These are phyloP conservation scores for Arthrinium phaeospermum DNA, from an alignment of 2,329 filamentous ascomycete genomes.

Conservation along the genomic window DNA sequence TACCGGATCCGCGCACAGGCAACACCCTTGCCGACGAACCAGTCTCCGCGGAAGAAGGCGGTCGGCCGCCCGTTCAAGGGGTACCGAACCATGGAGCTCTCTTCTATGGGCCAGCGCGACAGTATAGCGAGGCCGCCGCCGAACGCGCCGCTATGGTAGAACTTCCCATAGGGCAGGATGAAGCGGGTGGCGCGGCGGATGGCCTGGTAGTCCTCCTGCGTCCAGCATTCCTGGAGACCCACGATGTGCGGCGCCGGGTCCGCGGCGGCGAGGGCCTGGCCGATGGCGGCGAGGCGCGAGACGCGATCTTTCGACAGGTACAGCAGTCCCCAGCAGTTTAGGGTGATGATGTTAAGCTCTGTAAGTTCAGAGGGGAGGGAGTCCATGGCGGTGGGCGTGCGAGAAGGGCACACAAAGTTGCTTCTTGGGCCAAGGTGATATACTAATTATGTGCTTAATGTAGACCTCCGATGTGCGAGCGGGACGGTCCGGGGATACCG, in stretches of 20 bases:
- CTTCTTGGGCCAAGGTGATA: background rate
- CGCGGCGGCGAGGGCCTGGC: constrained; percentile 73
- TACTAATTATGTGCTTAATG: background rate
- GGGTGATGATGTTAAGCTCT: constrained; percentile 79
- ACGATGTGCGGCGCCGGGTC: constrained; percentile 80
- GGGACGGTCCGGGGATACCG: background rate
- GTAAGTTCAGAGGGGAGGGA: constrained; percentile 61
- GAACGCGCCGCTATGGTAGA: constrained; percentile 89
- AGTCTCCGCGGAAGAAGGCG: constrained; percentile 93
- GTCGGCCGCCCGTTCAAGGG: constrained; percentile 92
- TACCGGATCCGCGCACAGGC: constrained; percentile 81
- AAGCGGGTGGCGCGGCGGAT: constrained; percentile 76
- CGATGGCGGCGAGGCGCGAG: constrained; percentile 83
- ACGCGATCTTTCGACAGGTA: constrained; percentile 79
- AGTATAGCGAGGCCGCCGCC: constrained; percentile 89
- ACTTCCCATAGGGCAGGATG: constrained; percentile 88
- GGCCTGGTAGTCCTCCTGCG: constrained; percentile 78
- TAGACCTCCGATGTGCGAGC: background rate
- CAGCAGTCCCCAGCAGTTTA: constrained; percentile 98
- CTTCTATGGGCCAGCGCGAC: constrained; percentile 89
- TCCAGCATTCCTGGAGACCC: constrained; percentile 95
- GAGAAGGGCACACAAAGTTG: too few species aligned
- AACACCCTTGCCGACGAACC: constrained; percentile 95
- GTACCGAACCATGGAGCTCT: constrained; percentile 85
- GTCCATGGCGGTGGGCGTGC: constrained; percentile 30